phyloP scores from a whole-genome alignment of 768 basidiomycete genomes.

The Leucosporidium creatinivorum region DNA sequence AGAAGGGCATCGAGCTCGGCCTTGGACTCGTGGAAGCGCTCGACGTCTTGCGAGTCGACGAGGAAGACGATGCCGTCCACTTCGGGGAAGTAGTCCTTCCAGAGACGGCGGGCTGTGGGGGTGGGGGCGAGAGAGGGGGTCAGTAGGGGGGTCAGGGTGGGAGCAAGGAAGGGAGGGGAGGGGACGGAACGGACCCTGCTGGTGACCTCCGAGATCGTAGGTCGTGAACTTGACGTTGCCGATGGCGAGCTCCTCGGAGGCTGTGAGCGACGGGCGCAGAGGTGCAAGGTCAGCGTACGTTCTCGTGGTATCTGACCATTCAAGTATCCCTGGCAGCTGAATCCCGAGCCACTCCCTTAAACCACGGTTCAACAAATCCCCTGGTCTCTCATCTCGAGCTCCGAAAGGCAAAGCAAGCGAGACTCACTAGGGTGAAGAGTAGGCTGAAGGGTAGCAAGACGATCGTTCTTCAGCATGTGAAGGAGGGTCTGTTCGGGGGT shows the following conservation, averaged over 20 bases:
- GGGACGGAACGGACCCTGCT: constrained; percentile 58
- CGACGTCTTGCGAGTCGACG: constrained; percentile 93
- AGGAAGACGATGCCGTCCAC: constrained; percentile 98
- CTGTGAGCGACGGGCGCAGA: constrained; percentile 47
- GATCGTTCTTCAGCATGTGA: constrained; percentile 99
- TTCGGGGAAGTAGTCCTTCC: constrained; percentile 99
- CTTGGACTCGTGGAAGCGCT: constrained; percentile 92
- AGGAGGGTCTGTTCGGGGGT: constrained; percentile 62
- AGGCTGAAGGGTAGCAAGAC: constrained; percentile 92
- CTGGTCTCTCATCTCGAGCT: no score
- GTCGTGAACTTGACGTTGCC: constrained; percentile 99
- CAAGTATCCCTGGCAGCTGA: no score
- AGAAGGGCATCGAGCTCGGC: constrained; percentile 94
- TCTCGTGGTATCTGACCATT: no score
- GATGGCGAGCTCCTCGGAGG: constrained; percentile 96
- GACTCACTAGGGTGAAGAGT: constrained; percentile 93
- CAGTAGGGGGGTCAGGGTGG: not conserved
- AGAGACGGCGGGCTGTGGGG: constrained; percentile 77
- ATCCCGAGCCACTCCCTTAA: no score
- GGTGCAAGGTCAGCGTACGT: not conserved
- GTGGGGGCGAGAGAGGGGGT: constrained; percentile 1
- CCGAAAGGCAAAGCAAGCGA: not conserved
- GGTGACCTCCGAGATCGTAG: constrained; percentile 95
- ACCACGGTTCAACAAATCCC: no score
- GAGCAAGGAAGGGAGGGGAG: not conserved